Conservation (phyloP, 768 basidiomycete genomes). For the Podaxis sp. region DNA sequence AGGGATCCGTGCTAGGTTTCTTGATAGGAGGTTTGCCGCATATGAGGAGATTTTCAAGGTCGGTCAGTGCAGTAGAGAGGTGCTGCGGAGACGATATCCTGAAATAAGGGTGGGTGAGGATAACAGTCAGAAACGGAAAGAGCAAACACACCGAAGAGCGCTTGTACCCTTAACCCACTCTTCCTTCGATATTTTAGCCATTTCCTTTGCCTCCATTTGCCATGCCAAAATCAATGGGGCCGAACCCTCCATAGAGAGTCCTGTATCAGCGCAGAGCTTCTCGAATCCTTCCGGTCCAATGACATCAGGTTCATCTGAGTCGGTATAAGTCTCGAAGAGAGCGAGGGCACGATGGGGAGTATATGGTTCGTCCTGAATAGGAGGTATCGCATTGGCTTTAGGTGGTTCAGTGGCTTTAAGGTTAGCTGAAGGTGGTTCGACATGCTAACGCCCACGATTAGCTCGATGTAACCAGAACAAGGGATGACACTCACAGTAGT, state of each 20-base stretch:
- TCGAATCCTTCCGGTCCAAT: slow-evolving; percentile 77
- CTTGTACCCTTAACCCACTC: slow-evolving; percentile 66
- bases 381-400: slow-evolving; percentile 1
- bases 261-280: slow-evolving; percentile 61
- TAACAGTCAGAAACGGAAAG: neutral
- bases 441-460: neutral
- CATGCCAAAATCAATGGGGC: slow-evolving; percentile 71
- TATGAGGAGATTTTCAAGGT: slow-evolving; percentile 64
- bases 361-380: slow-evolving; percentile 39
- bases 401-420: neutral
- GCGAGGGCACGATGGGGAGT: slow-evolving; percentile 41
- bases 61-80: slow-evolving; percentile 47
- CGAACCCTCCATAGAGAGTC: slow-evolving; percentile 70
- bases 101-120: neutral
- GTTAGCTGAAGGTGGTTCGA: slow-evolving; percentile 4
- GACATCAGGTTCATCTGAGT: slow-evolving; percentile 45
- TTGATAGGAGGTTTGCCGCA: slow-evolving; percentile 38
- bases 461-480: neutral
- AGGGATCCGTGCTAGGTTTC: slow-evolving; percentile 40
- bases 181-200: slow-evolving; percentile 64
- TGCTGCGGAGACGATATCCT: slow-evolving; percentile 42
- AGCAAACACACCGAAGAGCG: slow-evolving; percentile 28
- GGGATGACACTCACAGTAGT: slow-evolving; percentile 5
- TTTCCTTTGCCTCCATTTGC: slow-evolving; percentile 66
- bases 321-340: slow-evolving; percentile 62